A percentile compares a stretch with the other conserved stretches of the same genome.
Evolutionary conservation across 1,139 yeast genomes (phyloP).

Genomic region (Entelexis paramagnoliae): DNA sequence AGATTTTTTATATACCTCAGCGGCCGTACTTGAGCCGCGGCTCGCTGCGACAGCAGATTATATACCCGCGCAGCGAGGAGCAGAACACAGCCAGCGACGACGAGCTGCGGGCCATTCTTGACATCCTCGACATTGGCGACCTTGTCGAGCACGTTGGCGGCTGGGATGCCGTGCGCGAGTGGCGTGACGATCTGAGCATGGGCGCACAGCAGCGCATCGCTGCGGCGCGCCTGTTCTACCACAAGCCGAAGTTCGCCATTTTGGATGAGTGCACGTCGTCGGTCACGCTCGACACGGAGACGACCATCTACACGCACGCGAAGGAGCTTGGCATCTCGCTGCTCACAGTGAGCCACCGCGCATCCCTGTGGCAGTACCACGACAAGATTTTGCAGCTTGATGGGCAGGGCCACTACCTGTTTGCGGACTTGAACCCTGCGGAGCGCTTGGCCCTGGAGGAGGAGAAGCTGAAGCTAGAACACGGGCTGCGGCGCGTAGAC

Average conservation of each 20-base stretch:
- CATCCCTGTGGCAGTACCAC: constrained; percentile 90
- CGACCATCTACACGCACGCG: constrained; percentile 78
- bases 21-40: constrained; percentile 72
- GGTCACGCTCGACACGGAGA: constrained; percentile 84
- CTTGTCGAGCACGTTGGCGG: constrained; percentile 39
- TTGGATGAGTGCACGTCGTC: constrained; percentile 94
- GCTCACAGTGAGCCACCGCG: constrained; percentile 83
- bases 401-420: constrained; percentile 68
- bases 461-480: constrained; percentile 56
- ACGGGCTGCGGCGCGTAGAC: constrained; percentile 57
- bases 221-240: constrained; percentile 86
- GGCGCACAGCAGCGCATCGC: constrained; percentile 94
- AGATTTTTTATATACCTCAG: constrained; percentile 85
- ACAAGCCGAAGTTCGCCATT: constrained; percentile 85
- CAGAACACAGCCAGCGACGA: constrained; percentile 54
- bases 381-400: constrained; percentile 71
- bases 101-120: constrained; percentile 53
- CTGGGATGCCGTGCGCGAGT: constrained; percentile 61
- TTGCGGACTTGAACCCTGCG: constrained; percentile 58
- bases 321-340: constrained; percentile 70
- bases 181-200: constrained; percentile 80
- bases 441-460: constrained; percentile 60
- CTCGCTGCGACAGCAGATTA: constrained; percentile 77
- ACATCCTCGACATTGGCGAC: constrained; percentile 32
- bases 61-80: constrained; percentile 66